Evolutionary conservation across 2,329 filamentous ascomycete species (phyloP).

Genomic region (Neocatenulostroma microsporum): DNA sequence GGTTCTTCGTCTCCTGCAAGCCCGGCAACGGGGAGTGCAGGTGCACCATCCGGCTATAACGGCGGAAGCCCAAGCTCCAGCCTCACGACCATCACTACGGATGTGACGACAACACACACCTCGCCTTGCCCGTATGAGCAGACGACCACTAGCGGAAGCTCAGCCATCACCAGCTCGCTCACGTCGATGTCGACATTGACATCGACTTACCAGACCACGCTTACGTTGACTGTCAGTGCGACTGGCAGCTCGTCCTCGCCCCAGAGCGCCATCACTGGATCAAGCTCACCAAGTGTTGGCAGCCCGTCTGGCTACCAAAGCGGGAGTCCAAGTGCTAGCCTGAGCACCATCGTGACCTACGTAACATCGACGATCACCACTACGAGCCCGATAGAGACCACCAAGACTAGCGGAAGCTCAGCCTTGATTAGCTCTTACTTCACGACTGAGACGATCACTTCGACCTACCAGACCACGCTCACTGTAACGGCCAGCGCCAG

Average conservation of each 20-base stretch:
- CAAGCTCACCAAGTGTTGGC: too few species aligned
- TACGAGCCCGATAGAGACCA: too few species aligned
- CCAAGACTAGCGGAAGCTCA: too few species aligned
- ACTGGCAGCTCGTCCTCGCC: background rate
- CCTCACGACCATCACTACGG: background rate
- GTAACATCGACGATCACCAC: background rate
- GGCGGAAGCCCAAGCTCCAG: background rate
- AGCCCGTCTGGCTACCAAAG: too few species aligned
- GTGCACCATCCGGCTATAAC: background rate
- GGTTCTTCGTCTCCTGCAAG: too few species aligned
- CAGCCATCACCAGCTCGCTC: background rate
- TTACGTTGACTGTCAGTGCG: slow-evolving; percentile 1
- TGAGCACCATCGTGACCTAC: too few species aligned
- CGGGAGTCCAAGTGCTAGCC: too few species aligned
- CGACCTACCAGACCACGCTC: slow-evolving; percentile 5
- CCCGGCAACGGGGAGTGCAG: too few species aligned
- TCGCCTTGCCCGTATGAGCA: slow-evolving; percentile 37
- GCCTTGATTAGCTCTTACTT: too few species aligned
- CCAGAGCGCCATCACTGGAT: too few species aligned
- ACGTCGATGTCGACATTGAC: background rate
- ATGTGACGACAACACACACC: slow-evolving; percentile 33
- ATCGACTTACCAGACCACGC: background rate
- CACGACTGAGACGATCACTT: slow-evolving; percentile 14
- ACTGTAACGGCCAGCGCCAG: slow-evolving; percentile 2
- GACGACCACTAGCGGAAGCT: background rate